Percentiles rank a stretch among this genome's conserved stretches.
Conservation (phyloP, 176 grass and related monocot genomes). For the Triticum aestivum region IWGSC_CS_RefSeq_v2.1 NC_057805.1:390214533-390215032, state of each 20-base stretch:
- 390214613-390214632: neutral
- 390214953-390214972: too few species aligned
- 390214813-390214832: neutral
- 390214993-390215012: too few species aligned
- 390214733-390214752: neutral
- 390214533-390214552: neutral
- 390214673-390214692: constrained; percentile 12
- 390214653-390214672: neutral
- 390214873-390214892: neutral
- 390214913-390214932: too few species aligned
- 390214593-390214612: neutral
- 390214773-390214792: neutral
- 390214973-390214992: too few species aligned
- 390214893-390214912: too few species aligned
- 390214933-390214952: too few species aligned
- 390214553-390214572: neutral
- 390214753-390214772: neutral
- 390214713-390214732: neutral
- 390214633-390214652: neutral
- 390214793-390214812: neutral
- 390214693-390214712: neutral
- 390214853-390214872: neutral
- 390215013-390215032: too few species aligned
- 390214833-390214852: neutral
- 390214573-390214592: too few species aligned